Conservation (phyloP, 495 filamentous ascomycete genomes). For the Penicillium paradoxum region DNA sequence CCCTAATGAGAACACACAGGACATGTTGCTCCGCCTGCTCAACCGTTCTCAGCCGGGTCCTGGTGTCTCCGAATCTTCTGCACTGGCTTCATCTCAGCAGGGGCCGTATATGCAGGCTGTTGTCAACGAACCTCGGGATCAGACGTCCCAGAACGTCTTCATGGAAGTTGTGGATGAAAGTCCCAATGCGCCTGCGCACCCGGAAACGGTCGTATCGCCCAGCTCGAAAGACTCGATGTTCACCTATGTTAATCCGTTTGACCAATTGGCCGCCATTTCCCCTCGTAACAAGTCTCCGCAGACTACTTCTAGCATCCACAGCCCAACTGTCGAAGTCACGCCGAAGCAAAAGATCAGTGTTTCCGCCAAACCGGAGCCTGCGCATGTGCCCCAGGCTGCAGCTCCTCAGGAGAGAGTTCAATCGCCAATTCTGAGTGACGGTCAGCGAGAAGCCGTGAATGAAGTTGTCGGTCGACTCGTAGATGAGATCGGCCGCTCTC, state of each 20-base stretch:
- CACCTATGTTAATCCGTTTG: conserved; percentile 76
- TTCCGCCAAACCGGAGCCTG: conserved; percentile 17
- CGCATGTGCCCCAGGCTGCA: conserved; percentile 1
- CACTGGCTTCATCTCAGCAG: conserved; percentile 7
- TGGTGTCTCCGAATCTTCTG: conserved; percentile 14
- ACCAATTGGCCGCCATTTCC: conserved; percentile 65
- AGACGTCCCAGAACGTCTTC: conserved; percentile 14
- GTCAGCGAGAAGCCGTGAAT: conserved; percentile 60
- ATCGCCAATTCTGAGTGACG: conserved; percentile 31
- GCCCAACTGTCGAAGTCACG: conserved; percentile 28
- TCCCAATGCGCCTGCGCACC: conserved; percentile 24
- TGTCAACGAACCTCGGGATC: background rate
- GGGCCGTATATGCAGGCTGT: conserved; percentile 1
- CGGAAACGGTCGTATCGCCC: conserved; percentile 27
- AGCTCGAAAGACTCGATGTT: conserved; percentile 52
- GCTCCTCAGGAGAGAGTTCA: conserved; percentile 24
- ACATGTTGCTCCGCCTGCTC: conserved; percentile 61
- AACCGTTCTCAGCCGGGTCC: conserved; percentile 50
- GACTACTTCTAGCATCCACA: conserved; percentile 36
- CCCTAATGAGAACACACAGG: conserved; percentile 53
- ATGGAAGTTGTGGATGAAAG: conserved; percentile 16
- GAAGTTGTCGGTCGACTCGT: conserved; percentile 67
- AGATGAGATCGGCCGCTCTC: conserved; percentile 61
- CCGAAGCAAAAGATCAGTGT: conserved; percentile 24
- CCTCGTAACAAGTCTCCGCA: conserved; percentile 52